Conservation (phyloP, 2,329 filamentous ascomycete species). For the Neofusicoccum laricinum region DNA sequence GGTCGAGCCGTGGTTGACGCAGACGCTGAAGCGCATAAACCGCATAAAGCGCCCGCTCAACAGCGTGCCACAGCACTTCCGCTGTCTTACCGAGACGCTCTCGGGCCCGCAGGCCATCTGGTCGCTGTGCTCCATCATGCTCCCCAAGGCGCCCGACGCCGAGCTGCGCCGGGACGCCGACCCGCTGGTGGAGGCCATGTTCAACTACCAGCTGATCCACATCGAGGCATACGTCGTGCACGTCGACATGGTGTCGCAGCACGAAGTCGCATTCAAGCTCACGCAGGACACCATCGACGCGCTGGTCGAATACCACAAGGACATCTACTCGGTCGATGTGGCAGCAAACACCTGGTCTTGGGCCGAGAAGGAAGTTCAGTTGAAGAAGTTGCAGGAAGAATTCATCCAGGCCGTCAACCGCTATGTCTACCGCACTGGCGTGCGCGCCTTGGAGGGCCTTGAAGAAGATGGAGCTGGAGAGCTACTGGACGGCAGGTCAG, state of each 20-base stretch:
- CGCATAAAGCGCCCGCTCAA: slow-evolving; percentile 95
- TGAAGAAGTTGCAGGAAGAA: slow-evolving; percentile 96
- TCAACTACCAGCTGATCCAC: slow-evolving; percentile 90
- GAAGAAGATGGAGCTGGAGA: slow-evolving; percentile 97
- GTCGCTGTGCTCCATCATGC: slow-evolving; percentile 89
- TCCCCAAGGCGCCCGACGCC: slow-evolving; percentile 82
- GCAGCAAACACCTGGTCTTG: slow-evolving; percentile 88
- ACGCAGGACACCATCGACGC: slow-evolving; percentile 91
- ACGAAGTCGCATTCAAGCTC: slow-evolving; percentile 97
- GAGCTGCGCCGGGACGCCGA: slow-evolving; percentile 80
- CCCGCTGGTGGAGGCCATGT: slow-evolving; percentile 79
- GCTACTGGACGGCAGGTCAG: slow-evolving; percentile 83
- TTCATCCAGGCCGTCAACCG: slow-evolving; percentile 96
- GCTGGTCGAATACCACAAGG: slow-evolving; percentile 93
- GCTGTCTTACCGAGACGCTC: slow-evolving; percentile 91
- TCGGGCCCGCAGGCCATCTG: slow-evolving; percentile 89
- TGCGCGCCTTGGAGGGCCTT: slow-evolving; percentile 85
- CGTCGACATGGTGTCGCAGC: slow-evolving; percentile 96
- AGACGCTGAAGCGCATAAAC: slow-evolving; percentile 95
- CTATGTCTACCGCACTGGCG: slow-evolving; percentile 89
- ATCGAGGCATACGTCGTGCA: slow-evolving; percentile 97
- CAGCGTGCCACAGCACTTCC: slow-evolving; percentile 91
- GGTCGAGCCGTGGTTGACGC: slow-evolving; percentile 94
- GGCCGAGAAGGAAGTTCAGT: slow-evolving; percentile 92
- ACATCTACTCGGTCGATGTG: slow-evolving; percentile 87